A percentile compares a stretch with the other conserved stretches of the same genome.
These are phyloP conservation scores for Golubevia pallescens DNA, from an alignment of 1,284 basidiomycete genomes.

Conservation along the genomic window DNA sequence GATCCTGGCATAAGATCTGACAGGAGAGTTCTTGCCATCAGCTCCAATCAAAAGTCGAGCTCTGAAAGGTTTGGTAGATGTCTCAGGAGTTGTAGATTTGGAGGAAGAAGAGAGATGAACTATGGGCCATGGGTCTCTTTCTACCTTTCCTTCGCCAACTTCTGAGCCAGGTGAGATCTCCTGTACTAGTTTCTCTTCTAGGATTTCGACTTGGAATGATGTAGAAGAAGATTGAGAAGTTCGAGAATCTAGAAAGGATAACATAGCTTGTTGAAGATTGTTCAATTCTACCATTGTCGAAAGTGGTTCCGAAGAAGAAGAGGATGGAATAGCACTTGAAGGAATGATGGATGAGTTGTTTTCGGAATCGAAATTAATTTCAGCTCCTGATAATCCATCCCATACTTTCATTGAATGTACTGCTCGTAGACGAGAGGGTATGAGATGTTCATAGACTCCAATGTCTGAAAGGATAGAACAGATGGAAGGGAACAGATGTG, in stretches of 20 bases:
- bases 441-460: conserved; percentile 39
- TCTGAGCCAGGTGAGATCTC: background rate
- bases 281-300: conserved; percentile 55
- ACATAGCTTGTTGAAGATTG: conserved; percentile 59
- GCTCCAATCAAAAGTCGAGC: conserved; percentile 77
- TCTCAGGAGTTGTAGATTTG: background rate
- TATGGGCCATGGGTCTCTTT: conserved; percentile 45
- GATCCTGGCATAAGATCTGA: conserved; percentile 84
- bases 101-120: conserved; percentile 16
- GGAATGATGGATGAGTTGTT: conserved; percentile 10
- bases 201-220: too few species aligned
- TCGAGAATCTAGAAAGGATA: conserved; percentile 25
- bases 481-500: background rate
- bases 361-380: conserved; percentile 45
- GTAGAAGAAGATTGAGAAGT: background rate
- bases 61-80: conserved; percentile 4
- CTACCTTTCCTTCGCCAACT: conserved; percentile 9
- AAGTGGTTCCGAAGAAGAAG: conserved; percentile 22
- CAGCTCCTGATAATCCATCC: conserved; percentile 54
- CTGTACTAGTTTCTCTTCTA: too few species aligned
- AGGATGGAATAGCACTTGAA: background rate
- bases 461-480: conserved; percentile 14
- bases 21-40: conserved; percentile 93
- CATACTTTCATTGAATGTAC: conserved; percentile 55
- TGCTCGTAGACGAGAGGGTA: conserved; percentile 29